Percentiles rank a stretch among this genome's conserved stretches.
Evolutionary conservation across 75 land plant genomes (phyloP).

Genomic region (Ceratopteris richardii): DNA sequence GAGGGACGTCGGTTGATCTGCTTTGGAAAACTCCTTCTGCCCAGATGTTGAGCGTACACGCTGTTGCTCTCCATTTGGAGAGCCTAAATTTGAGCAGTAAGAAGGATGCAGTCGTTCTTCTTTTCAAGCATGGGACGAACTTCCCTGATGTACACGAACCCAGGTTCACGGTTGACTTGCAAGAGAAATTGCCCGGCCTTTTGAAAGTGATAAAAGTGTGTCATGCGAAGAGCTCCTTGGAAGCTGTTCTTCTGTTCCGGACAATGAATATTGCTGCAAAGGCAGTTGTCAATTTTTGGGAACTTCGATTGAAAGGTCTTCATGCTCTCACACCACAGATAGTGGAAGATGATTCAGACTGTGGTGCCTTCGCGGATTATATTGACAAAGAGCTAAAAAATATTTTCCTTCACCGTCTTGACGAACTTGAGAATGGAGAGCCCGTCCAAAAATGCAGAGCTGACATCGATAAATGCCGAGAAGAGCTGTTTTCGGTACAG

Average conservation of each 20-base stretch:
- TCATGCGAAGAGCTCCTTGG: neutral
- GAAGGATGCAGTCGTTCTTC: neutral
- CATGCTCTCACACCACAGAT: conserved; percentile 11
- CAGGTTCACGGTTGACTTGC: neutral
- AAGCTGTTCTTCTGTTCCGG: neutral
- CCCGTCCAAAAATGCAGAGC: neutral
- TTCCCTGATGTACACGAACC: neutral
- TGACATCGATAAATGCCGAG: conserved; percentile 17
- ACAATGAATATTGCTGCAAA: conserved; percentile 25
- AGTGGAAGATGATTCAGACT: neutral
- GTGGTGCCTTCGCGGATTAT: neutral
- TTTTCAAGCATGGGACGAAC: neutral
- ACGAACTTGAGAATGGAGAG: conserved; percentile 1
- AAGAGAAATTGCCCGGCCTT: conserved; percentile 1
- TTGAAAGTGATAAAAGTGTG: no score
- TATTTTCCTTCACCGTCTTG: conserved; percentile 2
- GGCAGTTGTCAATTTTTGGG: conserved; percentile 30
- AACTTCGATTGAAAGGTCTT: conserved; percentile 19
- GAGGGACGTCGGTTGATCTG: no score
- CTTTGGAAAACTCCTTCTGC: no score
- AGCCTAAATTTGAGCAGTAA: neutral
- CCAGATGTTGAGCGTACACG: no score
- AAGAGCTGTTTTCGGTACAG: conserved; percentile 8
- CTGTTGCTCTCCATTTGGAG: no score
- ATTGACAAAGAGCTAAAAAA: neutral